Conservation (phyloP, 805 yeast species). For the Novakomyces olei region DNA sequence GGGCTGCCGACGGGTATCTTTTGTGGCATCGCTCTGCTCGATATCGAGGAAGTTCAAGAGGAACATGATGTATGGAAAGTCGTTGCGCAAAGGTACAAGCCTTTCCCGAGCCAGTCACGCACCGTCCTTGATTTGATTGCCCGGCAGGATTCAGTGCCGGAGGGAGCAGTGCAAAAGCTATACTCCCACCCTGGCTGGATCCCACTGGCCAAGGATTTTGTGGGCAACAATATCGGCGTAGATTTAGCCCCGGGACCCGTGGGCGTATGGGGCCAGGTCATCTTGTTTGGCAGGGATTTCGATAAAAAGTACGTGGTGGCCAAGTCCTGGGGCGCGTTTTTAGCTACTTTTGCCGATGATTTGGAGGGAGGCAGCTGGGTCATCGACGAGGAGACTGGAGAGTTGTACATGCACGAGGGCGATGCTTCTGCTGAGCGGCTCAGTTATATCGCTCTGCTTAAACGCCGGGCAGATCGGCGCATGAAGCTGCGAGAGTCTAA, state of each 20-base stretch:
- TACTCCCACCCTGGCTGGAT: slow-evolving; percentile 89
- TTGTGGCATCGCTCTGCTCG: slow-evolving; percentile 60
- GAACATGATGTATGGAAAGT: slow-evolving; percentile 74
- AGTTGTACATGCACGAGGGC: slow-evolving; percentile 21
- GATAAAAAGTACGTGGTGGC: slow-evolving; percentile 78
- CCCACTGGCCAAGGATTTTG: slow-evolving; percentile 68
- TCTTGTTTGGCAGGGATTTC: slow-evolving; percentile 80
- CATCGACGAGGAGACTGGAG: slow-evolving; percentile 39
- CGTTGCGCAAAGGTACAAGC: slow-evolving; percentile 23
- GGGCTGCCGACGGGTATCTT: slow-evolving; percentile 59
- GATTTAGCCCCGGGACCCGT: slow-evolving; percentile 64
- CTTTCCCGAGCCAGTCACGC: slow-evolving; percentile 10
- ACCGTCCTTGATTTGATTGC: slow-evolving; percentile 9
- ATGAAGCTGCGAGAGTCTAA: neutral
- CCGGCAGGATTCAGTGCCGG: slow-evolving; percentile 49
- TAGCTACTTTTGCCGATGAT: slow-evolving; percentile 65
- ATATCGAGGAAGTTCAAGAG: slow-evolving; percentile 55
- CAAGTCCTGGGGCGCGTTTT: slow-evolving; percentile 71
- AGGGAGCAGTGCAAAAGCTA: slow-evolving; percentile 42
- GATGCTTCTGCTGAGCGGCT: slow-evolving; percentile 56
- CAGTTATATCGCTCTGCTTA: slow-evolving; percentile 36
- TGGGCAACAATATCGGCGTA: slow-evolving; percentile 79
- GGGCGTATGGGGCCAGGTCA: slow-evolving; percentile 79
- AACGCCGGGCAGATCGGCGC: slow-evolving; percentile 21
- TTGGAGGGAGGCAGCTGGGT: slow-evolving; percentile 64